These are phyloP conservation scores for Vigna angularis DNA, from an alignment of 306 rosid genomes.

Conservation along the genomic window DNA sequence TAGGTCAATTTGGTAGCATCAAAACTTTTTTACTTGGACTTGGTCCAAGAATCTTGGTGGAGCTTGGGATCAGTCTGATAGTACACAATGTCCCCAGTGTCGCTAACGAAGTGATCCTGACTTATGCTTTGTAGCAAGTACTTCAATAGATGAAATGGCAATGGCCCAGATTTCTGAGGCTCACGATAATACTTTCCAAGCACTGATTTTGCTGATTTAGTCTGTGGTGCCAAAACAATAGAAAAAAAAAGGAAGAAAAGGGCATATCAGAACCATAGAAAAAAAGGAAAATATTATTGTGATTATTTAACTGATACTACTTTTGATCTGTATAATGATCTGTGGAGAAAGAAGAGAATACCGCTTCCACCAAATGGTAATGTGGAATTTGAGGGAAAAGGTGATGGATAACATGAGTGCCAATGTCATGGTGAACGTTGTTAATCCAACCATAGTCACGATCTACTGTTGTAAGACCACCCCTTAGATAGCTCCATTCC, in stretches of 20 bases:
- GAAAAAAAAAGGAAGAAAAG: neutral
- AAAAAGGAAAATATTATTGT: no score
- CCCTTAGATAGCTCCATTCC: slow-evolving; percentile 95
- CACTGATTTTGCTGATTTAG: slow-evolving; percentile 73
- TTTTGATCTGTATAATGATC: no score
- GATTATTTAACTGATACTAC: no score
- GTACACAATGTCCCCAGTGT: slow-evolving; percentile 72
- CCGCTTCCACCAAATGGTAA: slow-evolving; percentile 91
- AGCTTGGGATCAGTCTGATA: slow-evolving; percentile 72
- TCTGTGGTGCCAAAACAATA: slow-evolving; percentile 48
- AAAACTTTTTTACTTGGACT: slow-evolving; percentile 49
- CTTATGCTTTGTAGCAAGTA: slow-evolving; percentile 66
- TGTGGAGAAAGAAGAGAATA: slow-evolving; percentile 9
- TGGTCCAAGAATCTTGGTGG: slow-evolving; percentile 46
- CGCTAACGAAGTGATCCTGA: slow-evolving; percentile 86
- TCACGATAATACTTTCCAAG: slow-evolving; percentile 89
- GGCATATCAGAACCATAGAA: neutral
- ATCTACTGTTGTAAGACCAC: slow-evolving; percentile 92
- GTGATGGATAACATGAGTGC: slow-evolving; percentile 99
- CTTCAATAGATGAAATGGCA: slow-evolving; percentile 76
- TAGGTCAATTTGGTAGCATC: slow-evolving; percentile 11
- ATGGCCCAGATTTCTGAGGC: slow-evolving; percentile 82
- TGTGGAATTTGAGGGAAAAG: slow-evolving; percentile 99
- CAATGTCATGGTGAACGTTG: slow-evolving; percentile 90
- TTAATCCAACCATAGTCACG: slow-evolving; percentile 94